phyloP scores from a whole-genome alignment of 1,284 basidiomycete genomes.

The Rhizoctonia solani region DNA sequence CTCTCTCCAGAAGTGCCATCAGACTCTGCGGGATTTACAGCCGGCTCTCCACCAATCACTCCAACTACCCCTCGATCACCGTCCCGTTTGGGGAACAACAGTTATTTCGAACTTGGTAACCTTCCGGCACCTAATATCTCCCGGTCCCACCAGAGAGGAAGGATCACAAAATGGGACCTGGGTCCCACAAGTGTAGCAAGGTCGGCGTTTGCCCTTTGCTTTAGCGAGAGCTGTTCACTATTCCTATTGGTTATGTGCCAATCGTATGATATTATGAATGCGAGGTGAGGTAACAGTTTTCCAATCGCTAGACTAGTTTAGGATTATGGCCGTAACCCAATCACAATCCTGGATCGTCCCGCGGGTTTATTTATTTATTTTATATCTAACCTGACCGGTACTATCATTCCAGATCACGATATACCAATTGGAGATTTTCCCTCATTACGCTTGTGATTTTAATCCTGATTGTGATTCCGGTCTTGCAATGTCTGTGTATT shows the following conservation, averaged over 20 bases:
- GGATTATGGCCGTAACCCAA: too few species aligned
- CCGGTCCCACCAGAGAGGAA: constrained; percentile 6
- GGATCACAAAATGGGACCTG: constrained; percentile 1
- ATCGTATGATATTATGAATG: constrained; percentile 29
- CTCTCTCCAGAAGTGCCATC: constrained; percentile 18
- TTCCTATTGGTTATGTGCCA: constrained; percentile 38
- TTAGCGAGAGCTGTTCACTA: constrained; percentile 37
- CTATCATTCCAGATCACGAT: constrained; percentile 27
- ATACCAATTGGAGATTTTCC: constrained; percentile 37
- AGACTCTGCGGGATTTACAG: background rate
- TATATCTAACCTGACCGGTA: background rate
- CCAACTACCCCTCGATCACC: constrained; percentile 2
- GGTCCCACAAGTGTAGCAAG: constrained; percentile 33
- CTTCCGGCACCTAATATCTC: constrained; percentile 14
- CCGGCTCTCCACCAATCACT: constrained; percentile 2
- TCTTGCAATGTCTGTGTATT: constrained; percentile 36
- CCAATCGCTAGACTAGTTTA: too few species aligned
- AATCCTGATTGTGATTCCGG: constrained; percentile 36
- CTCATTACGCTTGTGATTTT: constrained; percentile 37
- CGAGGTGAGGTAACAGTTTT: constrained; percentile 35
- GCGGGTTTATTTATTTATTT: background rate
- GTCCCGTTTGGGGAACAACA: background rate
- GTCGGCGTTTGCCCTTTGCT: constrained; percentile 37
- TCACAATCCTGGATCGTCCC: too few species aligned
- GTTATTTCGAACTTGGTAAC: constrained; percentile 11